phyloP scores from a whole-genome alignment of 495 filamentous ascomycete genomes.

The Aspergillus nidulans region DNA sequence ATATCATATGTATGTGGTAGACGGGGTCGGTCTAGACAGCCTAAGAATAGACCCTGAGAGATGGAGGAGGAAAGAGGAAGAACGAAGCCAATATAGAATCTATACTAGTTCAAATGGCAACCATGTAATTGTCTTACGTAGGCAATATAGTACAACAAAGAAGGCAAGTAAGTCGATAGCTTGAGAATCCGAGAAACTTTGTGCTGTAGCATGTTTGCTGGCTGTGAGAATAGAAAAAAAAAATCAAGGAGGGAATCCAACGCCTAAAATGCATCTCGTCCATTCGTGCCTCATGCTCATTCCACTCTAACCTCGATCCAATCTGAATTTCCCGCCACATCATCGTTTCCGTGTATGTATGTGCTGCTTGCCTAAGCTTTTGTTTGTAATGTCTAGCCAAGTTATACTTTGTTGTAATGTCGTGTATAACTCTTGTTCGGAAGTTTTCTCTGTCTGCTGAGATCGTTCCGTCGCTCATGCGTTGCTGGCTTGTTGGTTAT shows the following conservation, averaged over 20 bases:
- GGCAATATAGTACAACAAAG: background rate
- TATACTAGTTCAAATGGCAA: background rate
- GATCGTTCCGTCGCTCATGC: background rate
- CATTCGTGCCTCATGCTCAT: background rate
- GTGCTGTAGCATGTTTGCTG: background rate
- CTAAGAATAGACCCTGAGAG: background rate
- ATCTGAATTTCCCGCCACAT: background rate
- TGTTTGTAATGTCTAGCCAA: background rate
- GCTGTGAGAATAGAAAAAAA: background rate
- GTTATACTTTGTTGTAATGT: too few species aligned
- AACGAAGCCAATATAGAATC: background rate
- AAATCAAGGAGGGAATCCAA: background rate
- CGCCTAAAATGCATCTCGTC: constrained; percentile 3
- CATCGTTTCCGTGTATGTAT: background rate
- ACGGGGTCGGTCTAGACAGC: too few species aligned
- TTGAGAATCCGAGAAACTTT: background rate
- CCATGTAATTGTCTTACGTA: background rate
- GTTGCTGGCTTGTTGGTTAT: background rate
- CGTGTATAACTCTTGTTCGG: too few species aligned
- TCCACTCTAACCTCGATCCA: background rate
- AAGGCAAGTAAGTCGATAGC: background rate
- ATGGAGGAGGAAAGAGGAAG: background rate
- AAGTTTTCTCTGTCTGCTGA: background rate
- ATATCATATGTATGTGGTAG: too few species aligned
- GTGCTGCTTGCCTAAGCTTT: background rate